Base-by-base conservation (phyloP, 179 eudicot genomes). In the Gypsophila paniculata region DNA sequence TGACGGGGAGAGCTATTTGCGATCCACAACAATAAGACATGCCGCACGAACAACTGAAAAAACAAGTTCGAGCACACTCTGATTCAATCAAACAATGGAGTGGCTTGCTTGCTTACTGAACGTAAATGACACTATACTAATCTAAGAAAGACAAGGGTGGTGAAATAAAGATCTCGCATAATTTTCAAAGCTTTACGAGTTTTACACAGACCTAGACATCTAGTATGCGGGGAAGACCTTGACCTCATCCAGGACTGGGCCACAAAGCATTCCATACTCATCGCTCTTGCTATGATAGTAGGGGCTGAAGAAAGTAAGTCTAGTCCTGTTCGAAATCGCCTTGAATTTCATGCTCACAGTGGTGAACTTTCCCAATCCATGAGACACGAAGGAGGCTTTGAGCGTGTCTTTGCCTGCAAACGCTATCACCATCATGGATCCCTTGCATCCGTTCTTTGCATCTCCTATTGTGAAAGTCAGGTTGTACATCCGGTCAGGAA, bases 381-480 rank as follows among this genome's bases (percentile, higher is more conserved):
- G 69, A 1, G 98, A 92, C 18, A 73, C 23, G 82, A 82, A 92
- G 5, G 90, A 86, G 7, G 81, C 96, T 72, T 88, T 92, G 3
- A 88, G 65, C 17, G 84, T 86, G 44, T 80, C 83, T 71, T 80
- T 84, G 29, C 80, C 98, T 6, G 91, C 98, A 74, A 85, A 92
- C 5, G 96, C 96, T 65, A 90, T 91, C 1, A 92, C 89, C 94
- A 92, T 75, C 98, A 92, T 88, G 8, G 87, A 80, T 9, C 98
- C 96, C 39, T 88, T 85, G 80, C 96, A 92, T 0, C 77, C 82
- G 22, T 90, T 90, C 83, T 79, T 87, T 8, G 95, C 92, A 61
- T 92, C 98, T 66, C 98, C 98, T 0, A 90, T 80, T 0, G 78
- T 53, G 79, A 90, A 92, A n/a, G 85, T 69, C 32, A 90, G 85